phyloP scores from a whole-genome alignment of 306 rosid species.

The Aeschynomene evenia region DNA sequence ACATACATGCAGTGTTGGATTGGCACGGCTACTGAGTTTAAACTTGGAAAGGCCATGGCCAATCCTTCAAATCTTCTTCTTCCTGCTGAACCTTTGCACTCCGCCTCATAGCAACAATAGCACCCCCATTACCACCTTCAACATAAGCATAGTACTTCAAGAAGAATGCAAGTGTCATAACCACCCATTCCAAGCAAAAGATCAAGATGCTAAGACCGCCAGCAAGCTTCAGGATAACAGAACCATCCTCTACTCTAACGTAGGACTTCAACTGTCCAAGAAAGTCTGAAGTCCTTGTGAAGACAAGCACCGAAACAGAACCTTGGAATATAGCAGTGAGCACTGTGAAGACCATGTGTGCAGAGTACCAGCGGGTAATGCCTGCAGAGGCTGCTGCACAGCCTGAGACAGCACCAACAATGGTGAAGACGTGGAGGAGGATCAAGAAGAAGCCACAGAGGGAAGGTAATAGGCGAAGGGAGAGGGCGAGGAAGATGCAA shows the following conservation, averaged over 20 bases:
- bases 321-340: slow-evolving; percentile 82
- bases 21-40: neutral
- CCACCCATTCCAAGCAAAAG: slow-evolving; percentile 87
- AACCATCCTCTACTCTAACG: slow-evolving; percentile 78
- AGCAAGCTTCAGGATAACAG: slow-evolving; percentile 67
- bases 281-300: slow-evolving; percentile 62
- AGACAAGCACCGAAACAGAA: slow-evolving; percentile 67
- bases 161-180: slow-evolving; percentile 71
- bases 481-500: slow-evolving; percentile 92
- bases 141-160: slow-evolving; percentile 70
- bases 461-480: slow-evolving; percentile 81
- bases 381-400: slow-evolving; percentile 59
- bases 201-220: slow-evolving; percentile 77
- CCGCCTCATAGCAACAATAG: slow-evolving; percentile 35
- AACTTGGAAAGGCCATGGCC: slow-evolving; percentile 95
- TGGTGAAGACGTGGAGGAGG: slow-evolving; percentile 79
- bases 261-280: slow-evolving; percentile 65
- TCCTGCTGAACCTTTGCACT: slow-evolving; percentile 77
- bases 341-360: slow-evolving; percentile 84
- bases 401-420: slow-evolving; percentile 69
- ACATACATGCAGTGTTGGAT: neutral
- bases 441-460: slow-evolving; percentile 75
- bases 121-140: slow-evolving; percentile 40
- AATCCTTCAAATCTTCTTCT: slow-evolving; percentile 78
- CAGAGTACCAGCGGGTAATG: slow-evolving; percentile 63